These are phyloP conservation scores for Debaryomyces hansenii DNA, from an alignment of 805 yeast species.

Conservation along the genomic window DNA sequence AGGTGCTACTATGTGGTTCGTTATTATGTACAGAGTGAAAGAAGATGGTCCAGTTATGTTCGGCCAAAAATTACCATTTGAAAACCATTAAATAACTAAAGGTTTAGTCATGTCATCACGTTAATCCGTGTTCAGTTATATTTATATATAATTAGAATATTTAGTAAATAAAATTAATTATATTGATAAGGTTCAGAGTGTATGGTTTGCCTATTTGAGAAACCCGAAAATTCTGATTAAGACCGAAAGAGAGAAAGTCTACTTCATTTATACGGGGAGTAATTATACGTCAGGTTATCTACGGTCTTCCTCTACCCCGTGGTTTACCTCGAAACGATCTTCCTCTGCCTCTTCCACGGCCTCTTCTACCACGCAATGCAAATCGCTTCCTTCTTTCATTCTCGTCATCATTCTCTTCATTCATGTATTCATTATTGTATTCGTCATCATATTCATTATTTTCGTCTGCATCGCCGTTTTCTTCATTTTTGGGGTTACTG, in stretches of 20 bases:
- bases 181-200: neutral
- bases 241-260: too few relatives aligned
- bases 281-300: neutral
- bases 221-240: neutral
- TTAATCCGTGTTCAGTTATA: neutral
- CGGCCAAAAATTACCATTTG: slow-evolving; percentile 42
- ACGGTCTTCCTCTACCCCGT: slow-evolving; percentile 9
- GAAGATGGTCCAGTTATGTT: slow-evolving; percentile 67
- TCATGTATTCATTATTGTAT: neutral
- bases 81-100: slow-evolving; percentile 25
- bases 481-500: neutral
- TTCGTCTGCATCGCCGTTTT: slow-evolving; percentile 3
- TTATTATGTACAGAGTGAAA: slow-evolving; percentile 78
- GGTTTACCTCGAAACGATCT: slow-evolving; percentile 8
- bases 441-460: slow-evolving; percentile 6
- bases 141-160: neutral
- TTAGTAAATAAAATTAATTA: neutral
- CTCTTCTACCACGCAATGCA: slow-evolving; percentile 9
- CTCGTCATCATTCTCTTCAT: slow-evolving; percentile 4
- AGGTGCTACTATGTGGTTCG: slow-evolving; percentile 89
- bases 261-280: neutral
- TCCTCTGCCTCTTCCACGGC: slow-evolving; percentile 14
- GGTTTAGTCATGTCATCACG: neutral
- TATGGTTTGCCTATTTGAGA: neutral
- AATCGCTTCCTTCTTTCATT: slow-evolving; percentile 9